Conservation (phyloP, 306 rosid genomes). For the Biancaea sappan region DNA sequence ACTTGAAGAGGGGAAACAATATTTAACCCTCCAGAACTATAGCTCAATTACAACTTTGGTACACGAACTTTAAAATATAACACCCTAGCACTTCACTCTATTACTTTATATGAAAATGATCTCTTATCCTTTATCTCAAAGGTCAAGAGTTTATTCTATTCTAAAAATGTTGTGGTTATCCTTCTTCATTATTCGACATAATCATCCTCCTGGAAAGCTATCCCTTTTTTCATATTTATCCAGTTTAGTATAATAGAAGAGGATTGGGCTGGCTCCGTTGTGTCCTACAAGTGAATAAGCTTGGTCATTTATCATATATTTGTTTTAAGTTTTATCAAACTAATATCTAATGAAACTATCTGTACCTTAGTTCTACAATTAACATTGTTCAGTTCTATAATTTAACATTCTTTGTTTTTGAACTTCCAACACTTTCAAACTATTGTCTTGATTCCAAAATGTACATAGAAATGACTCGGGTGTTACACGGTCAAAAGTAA, state of each 20-base stretch:
- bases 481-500: not conserved
- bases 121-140: not conserved
- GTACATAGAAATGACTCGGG: not conserved
- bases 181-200: too few species aligned
- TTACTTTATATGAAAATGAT: not conserved
- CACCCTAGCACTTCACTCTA: too few species aligned
- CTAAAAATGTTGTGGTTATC: too few species aligned
- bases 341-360: not conserved
- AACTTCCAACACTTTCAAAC: not conserved
- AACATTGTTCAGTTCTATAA: too few species aligned
- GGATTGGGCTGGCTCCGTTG: not conserved
- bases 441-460: not conserved
- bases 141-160: not conserved
- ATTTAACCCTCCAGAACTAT: too few species aligned
- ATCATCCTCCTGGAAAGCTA: not conserved
- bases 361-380: not conserved
- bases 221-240: not conserved
- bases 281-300: too few species aligned
- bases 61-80: too few species aligned
- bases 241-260: not conserved
- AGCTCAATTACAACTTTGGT: too few species aligned
- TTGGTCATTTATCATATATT: too few species aligned
- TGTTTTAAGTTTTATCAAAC: too few species aligned
- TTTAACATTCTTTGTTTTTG: not conserved
- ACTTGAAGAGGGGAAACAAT: too few species aligned